phyloP scores from a whole-genome alignment of 2,329 filamentous ascomycete species.

The Trichoderma sp. region DNA sequence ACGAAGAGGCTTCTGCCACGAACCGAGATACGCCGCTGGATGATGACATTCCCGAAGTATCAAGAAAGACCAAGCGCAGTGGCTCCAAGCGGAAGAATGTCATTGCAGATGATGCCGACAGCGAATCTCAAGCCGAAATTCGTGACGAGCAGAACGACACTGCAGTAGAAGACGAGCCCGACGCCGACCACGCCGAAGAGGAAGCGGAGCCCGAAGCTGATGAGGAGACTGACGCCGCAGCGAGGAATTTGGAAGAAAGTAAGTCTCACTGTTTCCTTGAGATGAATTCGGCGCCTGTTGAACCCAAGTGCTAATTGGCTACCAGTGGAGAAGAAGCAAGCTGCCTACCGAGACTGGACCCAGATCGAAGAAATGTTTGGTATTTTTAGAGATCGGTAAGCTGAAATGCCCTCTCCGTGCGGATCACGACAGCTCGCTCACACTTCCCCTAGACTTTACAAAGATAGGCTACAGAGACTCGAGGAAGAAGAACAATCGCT shows the following conservation, averaged over 20 bases:
- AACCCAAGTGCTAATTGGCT: constrained; percentile 32
- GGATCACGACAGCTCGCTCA: constrained; percentile 35
- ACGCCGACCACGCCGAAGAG: constrained; percentile 56
- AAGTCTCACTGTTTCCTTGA: constrained; percentile 39
- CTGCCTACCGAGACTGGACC: constrained; percentile 77
- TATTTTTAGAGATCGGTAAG: constrained; percentile 77
- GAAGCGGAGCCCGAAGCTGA: constrained; percentile 58
- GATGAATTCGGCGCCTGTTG: neutral
- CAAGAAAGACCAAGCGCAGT: constrained; percentile 49
- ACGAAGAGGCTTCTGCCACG: constrained; percentile 45
- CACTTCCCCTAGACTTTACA: constrained; percentile 69
- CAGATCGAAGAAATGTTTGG: constrained; percentile 88
- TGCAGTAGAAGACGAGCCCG: constrained; percentile 48
- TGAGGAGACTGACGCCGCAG: constrained; percentile 62
- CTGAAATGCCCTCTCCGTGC: constrained; percentile 25
- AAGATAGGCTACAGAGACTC: constrained; percentile 81
- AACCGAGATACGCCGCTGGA: constrained; percentile 39
- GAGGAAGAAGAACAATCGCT: constrained; percentile 71
- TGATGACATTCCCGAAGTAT: constrained; percentile 39
- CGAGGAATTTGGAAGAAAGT: constrained; percentile 69
- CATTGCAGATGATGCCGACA: constrained; percentile 34
- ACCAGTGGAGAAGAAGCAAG: constrained; percentile 75
- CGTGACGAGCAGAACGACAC: constrained; percentile 41
- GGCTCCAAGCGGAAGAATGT: constrained; percentile 46
- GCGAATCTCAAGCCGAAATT: constrained; percentile 41